Conservation (phyloP, 1,284 basidiomycete genomes). For the Naganishia albida region DNA sequence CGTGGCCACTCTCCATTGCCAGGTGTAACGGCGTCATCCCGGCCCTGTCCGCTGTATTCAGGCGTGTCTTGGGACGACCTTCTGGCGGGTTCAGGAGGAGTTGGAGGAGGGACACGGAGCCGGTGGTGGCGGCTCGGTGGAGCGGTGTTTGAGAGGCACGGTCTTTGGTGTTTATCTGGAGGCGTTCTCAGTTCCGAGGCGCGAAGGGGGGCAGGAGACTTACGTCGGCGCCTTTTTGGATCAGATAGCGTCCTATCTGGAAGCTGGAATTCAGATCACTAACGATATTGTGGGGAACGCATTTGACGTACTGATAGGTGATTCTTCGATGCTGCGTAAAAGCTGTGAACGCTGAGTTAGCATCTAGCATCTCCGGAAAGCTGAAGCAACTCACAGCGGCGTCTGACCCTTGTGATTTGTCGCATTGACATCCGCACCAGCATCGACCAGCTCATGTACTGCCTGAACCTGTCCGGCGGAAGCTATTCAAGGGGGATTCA, state of each 20-base stretch:
- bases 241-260: slow-evolving; percentile 82
- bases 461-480: slow-evolving; percentile 78
- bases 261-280: slow-evolving; percentile 15
- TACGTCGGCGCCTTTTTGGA: slow-evolving; percentile 83
- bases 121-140: slow-evolving; percentile 91
- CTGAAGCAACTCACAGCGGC: slow-evolving; percentile 65
- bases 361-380: not conserved
- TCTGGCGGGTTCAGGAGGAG: slow-evolving; percentile 74
- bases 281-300: not conserved
- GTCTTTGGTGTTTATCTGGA: slow-evolving; percentile 85
- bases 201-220: slow-evolving; percentile 35
- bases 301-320: slow-evolving; percentile 69
- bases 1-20: slow-evolving; percentile 90
- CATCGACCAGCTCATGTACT: slow-evolving; percentile 76
- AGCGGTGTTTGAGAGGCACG: slow-evolving; percentile 85
- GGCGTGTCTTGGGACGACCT: slow-evolving; percentile 71
- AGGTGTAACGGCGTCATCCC: slow-evolving; percentile 76
- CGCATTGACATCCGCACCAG: slow-evolving; percentile 78
- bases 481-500: slow-evolving; percentile 57
- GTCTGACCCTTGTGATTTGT: slow-evolving; percentile 84
- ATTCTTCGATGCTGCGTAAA: slow-evolving; percentile 93
- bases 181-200: slow-evolving; percentile 24
- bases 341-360: slow-evolving; percentile 58
- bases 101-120: slow-evolving; percentile 79
- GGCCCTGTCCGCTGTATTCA: slow-evolving; percentile 82